Percentiles rank a stretch among this genome's conserved stretches.
Evolutionary conservation across 1,284 basidiomycete genomes (phyloP).

Genomic region (Mixia osmundae): DNA sequence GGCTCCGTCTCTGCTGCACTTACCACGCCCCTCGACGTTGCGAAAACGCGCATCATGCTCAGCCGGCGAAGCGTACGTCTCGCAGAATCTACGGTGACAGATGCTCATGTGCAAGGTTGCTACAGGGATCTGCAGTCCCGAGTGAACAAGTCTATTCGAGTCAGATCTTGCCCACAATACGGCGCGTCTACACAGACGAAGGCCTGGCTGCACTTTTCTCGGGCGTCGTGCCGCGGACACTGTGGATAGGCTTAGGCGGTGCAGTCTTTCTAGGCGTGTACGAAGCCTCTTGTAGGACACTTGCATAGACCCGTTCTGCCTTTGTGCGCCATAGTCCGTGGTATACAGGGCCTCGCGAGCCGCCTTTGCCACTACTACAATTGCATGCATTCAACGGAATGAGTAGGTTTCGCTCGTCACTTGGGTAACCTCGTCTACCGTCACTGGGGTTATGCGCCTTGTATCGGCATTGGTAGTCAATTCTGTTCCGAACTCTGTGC

Average conservation of each 20-base stretch:
- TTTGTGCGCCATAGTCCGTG: no score
- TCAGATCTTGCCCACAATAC: conserved; percentile 21
- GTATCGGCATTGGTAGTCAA: no score
- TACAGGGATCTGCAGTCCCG: neutral
- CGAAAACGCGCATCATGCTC: conserved; percentile 95
- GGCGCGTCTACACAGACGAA: conserved; percentile 42
- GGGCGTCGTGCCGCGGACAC: conserved; percentile 68
- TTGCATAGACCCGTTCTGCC: no score
- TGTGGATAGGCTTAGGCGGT: conserved; percentile 91
- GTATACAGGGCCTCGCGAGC: no score
- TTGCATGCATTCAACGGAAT: no score
- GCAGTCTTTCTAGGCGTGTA: conserved; percentile 91
- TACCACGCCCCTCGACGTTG: conserved; percentile 87
- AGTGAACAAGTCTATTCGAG: conserved; percentile 11
- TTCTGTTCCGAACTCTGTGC: no score
- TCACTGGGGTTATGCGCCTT: no score
- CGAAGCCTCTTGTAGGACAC: conserved; percentile 28
- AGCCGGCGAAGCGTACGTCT: conserved; percentile 1
- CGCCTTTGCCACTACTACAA: no score
- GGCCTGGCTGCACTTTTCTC: conserved; percentile 56
- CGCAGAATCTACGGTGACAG: conserved; percentile 22
- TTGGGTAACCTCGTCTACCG: no score
- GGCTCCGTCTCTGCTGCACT: conserved; percentile 70
- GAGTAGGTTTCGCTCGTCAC: no score
- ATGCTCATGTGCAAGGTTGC: no score